Conservation (phyloP, 169 alveolate species). For the Cryptosporidium andersoni region DNA sequence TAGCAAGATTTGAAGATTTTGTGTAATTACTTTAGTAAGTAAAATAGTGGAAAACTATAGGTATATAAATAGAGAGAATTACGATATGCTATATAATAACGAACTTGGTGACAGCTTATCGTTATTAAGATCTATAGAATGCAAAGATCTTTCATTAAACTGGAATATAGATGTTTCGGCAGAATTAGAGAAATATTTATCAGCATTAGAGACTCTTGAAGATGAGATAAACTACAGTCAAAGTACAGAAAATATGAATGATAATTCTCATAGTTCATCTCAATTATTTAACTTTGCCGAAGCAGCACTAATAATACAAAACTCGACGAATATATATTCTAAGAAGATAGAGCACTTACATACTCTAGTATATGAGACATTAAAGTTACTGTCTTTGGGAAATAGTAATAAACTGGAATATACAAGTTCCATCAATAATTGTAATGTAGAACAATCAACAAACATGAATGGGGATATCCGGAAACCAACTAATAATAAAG, state of each 20-base stretch:
- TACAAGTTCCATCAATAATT: neutral
- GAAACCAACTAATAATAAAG: neutral
- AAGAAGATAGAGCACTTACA: slow-evolving; percentile 60
- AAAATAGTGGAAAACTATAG: neutral
- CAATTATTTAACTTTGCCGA: slow-evolving; percentile 67
- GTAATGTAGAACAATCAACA: neutral
- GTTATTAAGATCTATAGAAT: slow-evolving; percentile 35
- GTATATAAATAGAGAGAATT: neutral
- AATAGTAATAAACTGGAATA: slow-evolving; percentile 11
- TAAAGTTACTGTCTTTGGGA: slow-evolving; percentile 44
- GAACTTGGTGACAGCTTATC: slow-evolving; percentile 31
- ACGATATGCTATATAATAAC: neutral
- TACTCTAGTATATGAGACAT: slow-evolving; percentile 51
- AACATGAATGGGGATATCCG: neutral
- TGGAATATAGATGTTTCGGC: slow-evolving; percentile 71
- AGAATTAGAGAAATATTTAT: slow-evolving; percentile 52
- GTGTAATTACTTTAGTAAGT: neutral
- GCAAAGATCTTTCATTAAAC: slow-evolving; percentile 60
- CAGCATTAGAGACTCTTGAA: slow-evolving; percentile 55
- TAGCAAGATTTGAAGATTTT: neutral
- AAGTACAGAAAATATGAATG: slow-evolving; percentile 5
- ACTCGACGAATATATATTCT: slow-evolving; percentile 58
- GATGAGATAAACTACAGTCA: slow-evolving; percentile 54
- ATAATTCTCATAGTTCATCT: slow-evolving; percentile 3
- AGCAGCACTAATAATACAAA: slow-evolving; percentile 63